Evolutionary conservation across 2,329 filamentous ascomycete genomes (phyloP), one percentile per base, ranked within the genome.

Genomic region (Furcasterigmium furcatum): DNA sequence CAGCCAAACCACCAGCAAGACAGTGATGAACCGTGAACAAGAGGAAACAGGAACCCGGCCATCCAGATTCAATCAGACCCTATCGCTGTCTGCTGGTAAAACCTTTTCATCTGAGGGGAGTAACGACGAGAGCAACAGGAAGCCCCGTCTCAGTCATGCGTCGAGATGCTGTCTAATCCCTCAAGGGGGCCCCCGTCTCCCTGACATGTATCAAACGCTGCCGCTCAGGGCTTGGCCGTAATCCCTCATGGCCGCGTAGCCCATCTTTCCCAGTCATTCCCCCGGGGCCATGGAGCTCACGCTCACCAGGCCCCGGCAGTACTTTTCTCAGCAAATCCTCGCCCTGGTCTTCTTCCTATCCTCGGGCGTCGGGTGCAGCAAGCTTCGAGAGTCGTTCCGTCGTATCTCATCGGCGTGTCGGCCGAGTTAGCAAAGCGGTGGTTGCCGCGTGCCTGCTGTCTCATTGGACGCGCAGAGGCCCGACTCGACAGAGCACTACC

Each of bases 121-220:
- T 50, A 52, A 59, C 34, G 12, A 18, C 19, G 18, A 60, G 41
- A 52, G 47, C 44, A 56, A 66, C n/a, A 71, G 68, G 65, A 67
- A 69, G 70, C 68, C 69, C 67, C 68, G 67, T 72, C 65, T 70
- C 64, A 66, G 66, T 71, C 69, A 73, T 76, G 72, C 71, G 73
- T 62, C 63, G 64, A 69, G 66, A 70, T 66, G 59, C 71, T 67
- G 67, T 74, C 72, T 72, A 71, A 68, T 68, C 68, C 55, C 58
- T 59, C 53, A 60, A 64, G n/a, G 16, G 16, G n/a, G n/a, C n/a
- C n/a, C 12, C 58, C 62, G 58, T 59, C 24, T 27, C 24, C 55
- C 55, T 56, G 58, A 59, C 62, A 59, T 64, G 60, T 62, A 61
- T 61, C 62, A 61, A 27, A 61, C 55, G 56, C 52, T 56, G 57